phyloP scores from a whole-genome alignment of 2,329 filamentous ascomycete genomes.

The Ophiocordyceps sinensis region DNA sequence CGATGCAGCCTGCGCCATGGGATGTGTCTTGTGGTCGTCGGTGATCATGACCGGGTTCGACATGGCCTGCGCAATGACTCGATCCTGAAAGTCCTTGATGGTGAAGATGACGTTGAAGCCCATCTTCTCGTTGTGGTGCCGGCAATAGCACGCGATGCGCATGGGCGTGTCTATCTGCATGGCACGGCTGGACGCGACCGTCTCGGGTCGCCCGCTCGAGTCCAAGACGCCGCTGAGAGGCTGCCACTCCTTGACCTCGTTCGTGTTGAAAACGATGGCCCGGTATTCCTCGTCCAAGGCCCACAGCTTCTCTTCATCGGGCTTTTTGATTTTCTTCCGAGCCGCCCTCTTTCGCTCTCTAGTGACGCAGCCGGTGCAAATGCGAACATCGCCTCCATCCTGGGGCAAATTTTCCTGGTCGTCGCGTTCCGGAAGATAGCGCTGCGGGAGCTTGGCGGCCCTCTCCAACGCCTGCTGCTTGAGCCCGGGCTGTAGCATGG shows the following conservation, averaged over 20 bases:
- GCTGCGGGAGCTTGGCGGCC: constrained; percentile 26
- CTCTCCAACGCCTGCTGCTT: constrained; percentile 52
- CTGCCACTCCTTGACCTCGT: constrained; percentile 75
- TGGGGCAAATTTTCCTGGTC: constrained; percentile 57
- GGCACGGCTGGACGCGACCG: constrained; percentile 39
- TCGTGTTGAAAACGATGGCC: constrained; percentile 83
- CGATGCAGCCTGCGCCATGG: constrained; percentile 13
- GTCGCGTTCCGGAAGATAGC: constrained; percentile 22
- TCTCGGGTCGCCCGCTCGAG: constrained; percentile 26
- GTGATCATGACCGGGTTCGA: constrained; percentile 91
- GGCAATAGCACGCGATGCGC: constrained; percentile 94
- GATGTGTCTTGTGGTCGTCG: constrained; percentile 88
- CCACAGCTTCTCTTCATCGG: constrained; percentile 84
- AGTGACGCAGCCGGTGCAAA: constrained; percentile 82
- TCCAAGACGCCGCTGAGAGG: constrained; percentile 38
- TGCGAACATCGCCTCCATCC: constrained; percentile 86
- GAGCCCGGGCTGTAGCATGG: constrained; percentile 61
- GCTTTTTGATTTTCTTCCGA: constrained; percentile 85
- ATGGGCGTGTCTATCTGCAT: constrained; percentile 78
- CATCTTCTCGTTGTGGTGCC: constrained; percentile 85
- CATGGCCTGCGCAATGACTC: constrained; percentile 69
- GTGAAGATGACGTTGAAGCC: constrained; percentile 93
- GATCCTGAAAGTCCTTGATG: constrained; percentile 65
- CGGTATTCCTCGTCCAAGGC: constrained; percentile 64
- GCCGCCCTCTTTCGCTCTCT: constrained; percentile 83